Conservation (phyloP, 176 grass and related monocot species). For the Aegilops longissima region DNA sequence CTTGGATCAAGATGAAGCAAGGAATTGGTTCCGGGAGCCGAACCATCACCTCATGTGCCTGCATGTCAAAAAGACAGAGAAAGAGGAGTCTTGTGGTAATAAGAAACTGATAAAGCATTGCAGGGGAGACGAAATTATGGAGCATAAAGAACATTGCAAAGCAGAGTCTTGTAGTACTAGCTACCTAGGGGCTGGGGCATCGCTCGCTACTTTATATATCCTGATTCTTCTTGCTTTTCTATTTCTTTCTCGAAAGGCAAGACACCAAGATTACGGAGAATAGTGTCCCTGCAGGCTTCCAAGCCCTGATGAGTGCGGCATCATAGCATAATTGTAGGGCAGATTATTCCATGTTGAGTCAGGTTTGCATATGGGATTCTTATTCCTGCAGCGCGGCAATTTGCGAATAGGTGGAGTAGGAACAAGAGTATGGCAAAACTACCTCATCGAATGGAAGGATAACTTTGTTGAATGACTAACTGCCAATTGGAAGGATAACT, state of each 20-base stretch:
- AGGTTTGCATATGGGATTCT: conserved; percentile 3
- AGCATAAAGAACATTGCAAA: conserved; percentile 40
- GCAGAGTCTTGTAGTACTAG: conserved; percentile 23
- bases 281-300: conserved; percentile 25
- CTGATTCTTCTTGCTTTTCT: conserved; percentile 35
- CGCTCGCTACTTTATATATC: conserved; percentile 26
- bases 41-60: conserved; percentile 14
- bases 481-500: not conserved
- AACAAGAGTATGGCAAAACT: not conserved
- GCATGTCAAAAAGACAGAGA: conserved; percentile 10
- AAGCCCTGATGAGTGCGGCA: conserved; percentile 11
- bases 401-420: not conserved
- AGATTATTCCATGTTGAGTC: conserved; percentile 13
- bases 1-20: conserved; percentile 31
- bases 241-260: not conserved
- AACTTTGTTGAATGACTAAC: not conserved
- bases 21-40: conserved; percentile 32
- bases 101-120: not conserved
- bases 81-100: conserved; percentile 20
- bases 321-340: not conserved
- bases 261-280: conserved; percentile 24
- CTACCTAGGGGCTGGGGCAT: not conserved
- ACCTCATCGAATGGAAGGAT: not conserved
- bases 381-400: not conserved
- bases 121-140: conserved; percentile 25